Evolutionary conservation across 139 green algal species (phyloP), one percentile per base, ranked within the genome.

Genomic region (Penium margaritaceum): DNA sequence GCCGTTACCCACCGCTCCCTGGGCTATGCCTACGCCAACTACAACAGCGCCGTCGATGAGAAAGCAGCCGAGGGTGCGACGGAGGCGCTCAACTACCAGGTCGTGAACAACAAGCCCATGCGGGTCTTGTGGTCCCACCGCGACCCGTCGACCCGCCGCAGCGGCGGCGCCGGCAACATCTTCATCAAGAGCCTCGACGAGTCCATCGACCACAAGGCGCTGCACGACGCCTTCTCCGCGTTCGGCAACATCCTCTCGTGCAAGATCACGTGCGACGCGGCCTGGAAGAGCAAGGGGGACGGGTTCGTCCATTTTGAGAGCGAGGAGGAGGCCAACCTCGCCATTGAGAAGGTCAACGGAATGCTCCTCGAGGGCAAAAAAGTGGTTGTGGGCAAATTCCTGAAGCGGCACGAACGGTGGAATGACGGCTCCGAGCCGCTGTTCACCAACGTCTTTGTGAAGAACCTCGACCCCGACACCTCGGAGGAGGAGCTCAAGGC

Each of bases 21-120:
- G 9, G 83, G 83, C 17, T 87, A 87, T 65, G 83, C 81, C 3
- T 87, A 87, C 53, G 83, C 86, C 32, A 87, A 87, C 77, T 87
- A 79, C 74, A 77, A 81, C 57, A 71, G 57, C 30, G 24, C 37
- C 2, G 1, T 61, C 2, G 83, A 87, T 60, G 83, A 65, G 77
- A 69, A 69, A 51, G 72, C 72, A 77, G 72, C 72, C 30, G 72
- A 91, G 66, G 79, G 90, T 33, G 92, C 92, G 14, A 74, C 95
- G 61, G 89, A 96, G 58, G 67, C 72, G 43, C 88, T 98, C 5
- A 96, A 97, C 87, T 97, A 95, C 81, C 81, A 83, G 2, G 70
- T 85, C 6, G 60, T 98, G 35, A 89, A 86, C 39, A 89, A 88
- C 65, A 90, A 89, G 76, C 90, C 81, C 43, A 83, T 86, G 47